Percentiles rank a stretch among this genome's conserved stretches.
Conservation (phyloP, 305 asterid species). For the Fraxinus ornus region DNA sequence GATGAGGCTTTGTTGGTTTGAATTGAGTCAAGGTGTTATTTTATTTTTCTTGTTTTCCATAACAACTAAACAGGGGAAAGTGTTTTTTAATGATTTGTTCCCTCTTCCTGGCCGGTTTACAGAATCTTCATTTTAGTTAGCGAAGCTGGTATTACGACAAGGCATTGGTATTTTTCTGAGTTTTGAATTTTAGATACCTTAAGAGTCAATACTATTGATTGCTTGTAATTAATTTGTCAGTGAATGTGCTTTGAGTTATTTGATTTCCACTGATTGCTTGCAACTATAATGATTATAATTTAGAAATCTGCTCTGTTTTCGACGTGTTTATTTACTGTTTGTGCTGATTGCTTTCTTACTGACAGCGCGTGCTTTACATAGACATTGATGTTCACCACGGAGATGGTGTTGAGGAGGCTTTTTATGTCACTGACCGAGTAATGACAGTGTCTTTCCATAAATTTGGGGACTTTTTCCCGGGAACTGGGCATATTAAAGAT, state of each 20-base stretch:
- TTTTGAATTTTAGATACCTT: neutral
- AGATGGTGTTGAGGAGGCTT: slow-evolving; percentile 93
- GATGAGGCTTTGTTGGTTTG: neutral
- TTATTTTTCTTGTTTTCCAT: neutral
- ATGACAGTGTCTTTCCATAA: slow-evolving; percentile 90
- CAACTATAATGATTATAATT: neutral
- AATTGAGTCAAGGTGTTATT: neutral
- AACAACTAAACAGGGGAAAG: neutral
- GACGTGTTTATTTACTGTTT: neutral
- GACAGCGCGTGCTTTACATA: slow-evolving; percentile 76
- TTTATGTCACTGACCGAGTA: slow-evolving; percentile 76
- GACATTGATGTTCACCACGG: slow-evolving; percentile 94
- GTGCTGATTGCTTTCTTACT: slow-evolving; percentile 14
- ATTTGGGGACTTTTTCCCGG: slow-evolving; percentile 83
- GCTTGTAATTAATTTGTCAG: neutral
- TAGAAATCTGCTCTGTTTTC: neutral
- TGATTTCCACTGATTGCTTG: neutral
- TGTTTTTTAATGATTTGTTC: neutral
- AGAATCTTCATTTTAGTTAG: neutral
- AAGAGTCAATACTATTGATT: neutral
- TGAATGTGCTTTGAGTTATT: neutral
- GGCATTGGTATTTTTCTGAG: neutral
- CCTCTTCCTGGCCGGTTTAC: neutral
- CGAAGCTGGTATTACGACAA: neutral
- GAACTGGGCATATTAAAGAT: slow-evolving; percentile 86